Conservation (phyloP, 208 protist species). For the Angomonas deanei region DNA sequence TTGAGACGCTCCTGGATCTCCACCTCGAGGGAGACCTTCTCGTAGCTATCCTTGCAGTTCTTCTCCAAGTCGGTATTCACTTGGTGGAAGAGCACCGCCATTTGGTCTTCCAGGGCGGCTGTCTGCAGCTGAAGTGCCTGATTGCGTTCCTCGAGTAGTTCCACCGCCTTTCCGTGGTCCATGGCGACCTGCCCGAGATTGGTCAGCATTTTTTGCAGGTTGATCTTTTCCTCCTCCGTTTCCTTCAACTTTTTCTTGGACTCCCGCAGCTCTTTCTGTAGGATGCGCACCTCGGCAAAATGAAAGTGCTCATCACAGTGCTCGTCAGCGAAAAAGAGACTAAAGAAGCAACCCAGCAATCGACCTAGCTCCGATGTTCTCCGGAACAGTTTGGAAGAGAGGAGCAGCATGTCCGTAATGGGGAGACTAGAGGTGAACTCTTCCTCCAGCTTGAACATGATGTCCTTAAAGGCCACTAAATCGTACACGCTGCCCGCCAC, state of each 20-base stretch:
- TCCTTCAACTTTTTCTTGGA: slow-evolving; percentile 49
- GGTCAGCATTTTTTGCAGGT: slow-evolving; percentile 68
- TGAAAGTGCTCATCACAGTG: slow-evolving; percentile 84
- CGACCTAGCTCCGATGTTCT: slow-evolving; percentile 68
- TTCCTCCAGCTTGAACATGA: slow-evolving; percentile 76
- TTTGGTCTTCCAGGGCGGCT: slow-evolving; percentile 85
- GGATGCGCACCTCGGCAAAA: slow-evolving; percentile 80
- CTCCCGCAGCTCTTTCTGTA: slow-evolving; percentile 65
- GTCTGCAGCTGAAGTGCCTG: slow-evolving; percentile 74
- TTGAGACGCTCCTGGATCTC: slow-evolving; percentile 76
- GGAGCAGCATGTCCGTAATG: slow-evolving; percentile 79
- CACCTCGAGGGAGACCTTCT: slow-evolving; percentile 67
- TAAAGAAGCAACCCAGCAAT: slow-evolving; percentile 83
- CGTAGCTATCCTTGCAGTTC: slow-evolving; percentile 71
- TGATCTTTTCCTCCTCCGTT: slow-evolving; percentile 53
- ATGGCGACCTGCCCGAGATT: slow-evolving; percentile 71
- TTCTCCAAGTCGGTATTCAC: slow-evolving; percentile 74
- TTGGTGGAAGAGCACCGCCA: slow-evolving; percentile 88
- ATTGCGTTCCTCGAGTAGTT: slow-evolving; percentile 83
- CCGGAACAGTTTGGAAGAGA: slow-evolving; percentile 87
- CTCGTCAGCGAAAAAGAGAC: slow-evolving; percentile 80
- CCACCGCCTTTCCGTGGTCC: slow-evolving; percentile 75
- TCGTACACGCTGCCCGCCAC: slow-evolving; percentile 82
- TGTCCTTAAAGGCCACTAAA: slow-evolving; percentile 84
- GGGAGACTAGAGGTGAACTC: slow-evolving; percentile 64